Evolutionary conservation across 2,329 filamentous ascomycete genomes (phyloP).

Genomic region (Phialemonium atrogriseum): DNA sequence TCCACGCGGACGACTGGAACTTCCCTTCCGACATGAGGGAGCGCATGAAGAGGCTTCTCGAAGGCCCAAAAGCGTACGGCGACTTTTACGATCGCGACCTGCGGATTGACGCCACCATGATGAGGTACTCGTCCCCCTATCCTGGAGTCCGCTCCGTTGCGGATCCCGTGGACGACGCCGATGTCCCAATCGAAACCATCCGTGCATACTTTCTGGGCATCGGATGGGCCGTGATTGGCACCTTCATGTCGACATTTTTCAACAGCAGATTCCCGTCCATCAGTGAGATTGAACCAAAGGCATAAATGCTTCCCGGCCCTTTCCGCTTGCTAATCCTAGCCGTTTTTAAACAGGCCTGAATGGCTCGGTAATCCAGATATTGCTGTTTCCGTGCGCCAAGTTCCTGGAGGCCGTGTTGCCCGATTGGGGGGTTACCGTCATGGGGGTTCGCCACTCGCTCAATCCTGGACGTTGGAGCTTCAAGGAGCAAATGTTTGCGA

Average conservation of each 20-base stretch:
- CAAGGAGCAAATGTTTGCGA: constrained; percentile 34
- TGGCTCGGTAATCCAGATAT: constrained; percentile 32
- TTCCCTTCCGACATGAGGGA: constrained; percentile 32
- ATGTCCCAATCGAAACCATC: constrained; percentile 29
- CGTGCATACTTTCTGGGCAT: constrained; percentile 33
- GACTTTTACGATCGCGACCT: constrained; percentile 32
- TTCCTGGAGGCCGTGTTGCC: constrained; percentile 34
- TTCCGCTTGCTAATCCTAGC: too few relatives aligned
- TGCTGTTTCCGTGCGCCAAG: constrained; percentile 37
- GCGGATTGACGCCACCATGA: constrained; percentile 29
- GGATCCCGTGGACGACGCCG: constrained; percentile 24
- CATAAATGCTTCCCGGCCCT: too few relatives aligned
- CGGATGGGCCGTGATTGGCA: constrained; percentile 28
- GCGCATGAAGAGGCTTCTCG: constrained; percentile 28
- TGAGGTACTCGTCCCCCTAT: constrained; percentile 32
- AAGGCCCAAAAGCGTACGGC: constrained; percentile 29
- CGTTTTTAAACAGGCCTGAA: constrained; percentile 21
- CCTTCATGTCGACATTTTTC: constrained; percentile 31
- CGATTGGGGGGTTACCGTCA: constrained; percentile 33
- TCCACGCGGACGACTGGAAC: constrained; percentile 35
- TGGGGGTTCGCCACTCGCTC: constrained; percentile 27
- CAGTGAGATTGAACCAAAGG: constrained; percentile 11
- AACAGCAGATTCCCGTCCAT: constrained; percentile 31
- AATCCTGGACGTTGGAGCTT: constrained; percentile 33
- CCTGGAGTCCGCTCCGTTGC: constrained; percentile 32